Evolutionary conservation across 1,139 yeast species (phyloP).

Genomic region (Lodderomyces orthopsilosis): DNA sequence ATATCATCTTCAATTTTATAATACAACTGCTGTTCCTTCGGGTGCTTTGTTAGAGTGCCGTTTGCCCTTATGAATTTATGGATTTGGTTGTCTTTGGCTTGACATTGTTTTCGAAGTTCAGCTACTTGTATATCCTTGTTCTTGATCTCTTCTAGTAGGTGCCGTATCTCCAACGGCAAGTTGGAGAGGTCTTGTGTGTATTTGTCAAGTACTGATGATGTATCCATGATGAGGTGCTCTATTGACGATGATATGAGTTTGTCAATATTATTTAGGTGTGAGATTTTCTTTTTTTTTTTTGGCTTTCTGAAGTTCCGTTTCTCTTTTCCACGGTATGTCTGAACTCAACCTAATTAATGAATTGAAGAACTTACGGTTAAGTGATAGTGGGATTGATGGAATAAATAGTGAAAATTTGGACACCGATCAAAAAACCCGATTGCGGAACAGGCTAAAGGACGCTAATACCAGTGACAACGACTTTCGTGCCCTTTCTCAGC

Average conservation of each 20-base stretch:
- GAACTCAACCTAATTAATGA: not conserved
- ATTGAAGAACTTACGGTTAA: not conserved
- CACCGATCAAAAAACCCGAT: not conserved
- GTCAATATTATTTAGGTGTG: not conserved
- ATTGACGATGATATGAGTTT: not conserved
- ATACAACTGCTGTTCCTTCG: constrained; percentile 71
- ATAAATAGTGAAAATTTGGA: not conserved
- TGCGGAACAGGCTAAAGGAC: not conserved
- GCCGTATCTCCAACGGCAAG: constrained; percentile 85
- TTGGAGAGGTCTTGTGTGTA: constrained; percentile 63
- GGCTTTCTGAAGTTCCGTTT: not conserved
- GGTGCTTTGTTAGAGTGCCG: constrained; percentile 79
- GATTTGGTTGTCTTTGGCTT: constrained; percentile 70
- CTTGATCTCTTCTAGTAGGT: constrained; percentile 74
- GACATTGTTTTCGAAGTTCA: constrained; percentile 66
- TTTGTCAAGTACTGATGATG: constrained; percentile 49
- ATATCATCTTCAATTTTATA: constrained; percentile 71
- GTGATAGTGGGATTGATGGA: not conserved
- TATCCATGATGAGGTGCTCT: constrained; percentile 34
- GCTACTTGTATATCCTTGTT: constrained; percentile 64
- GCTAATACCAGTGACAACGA: not conserved
- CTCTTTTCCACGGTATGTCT: not conserved
- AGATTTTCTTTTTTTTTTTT: not conserved
- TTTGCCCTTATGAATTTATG: constrained; percentile 81
- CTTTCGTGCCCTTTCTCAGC: constrained; percentile 14